Conservation (phyloP, 1,139 yeast species). For the Taphrina confusa region DNA sequence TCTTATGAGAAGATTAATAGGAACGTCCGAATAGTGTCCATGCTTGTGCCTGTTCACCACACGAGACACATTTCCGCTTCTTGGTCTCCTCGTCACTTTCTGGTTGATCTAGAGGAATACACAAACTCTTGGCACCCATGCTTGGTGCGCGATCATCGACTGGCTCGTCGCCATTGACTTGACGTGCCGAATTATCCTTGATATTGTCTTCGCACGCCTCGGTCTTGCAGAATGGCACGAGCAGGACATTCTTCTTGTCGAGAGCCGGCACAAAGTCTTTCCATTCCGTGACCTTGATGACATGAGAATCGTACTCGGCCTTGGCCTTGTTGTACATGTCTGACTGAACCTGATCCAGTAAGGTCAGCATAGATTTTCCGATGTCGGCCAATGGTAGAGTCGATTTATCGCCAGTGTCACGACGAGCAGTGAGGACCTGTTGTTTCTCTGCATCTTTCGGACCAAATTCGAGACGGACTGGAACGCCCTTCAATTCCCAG, state of each 20-base stretch:
- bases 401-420: conserved; percentile 80
- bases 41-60: conserved; percentile 70
- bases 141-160: conserved; percentile 95
- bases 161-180: conserved; percentile 79
- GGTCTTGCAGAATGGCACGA: conserved; percentile 97
- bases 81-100: conserved; percentile 52
- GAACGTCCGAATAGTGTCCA: conserved; percentile 97
- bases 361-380: conserved; percentile 66
- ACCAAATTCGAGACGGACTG: conserved; percentile 90
- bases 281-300: conserved; percentile 79
- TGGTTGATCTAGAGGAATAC: conserved; percentile 86
- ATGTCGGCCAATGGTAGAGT: conserved; percentile 65
- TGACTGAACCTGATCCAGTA: conserved; percentile 76
- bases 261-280: conserved; percentile 89
- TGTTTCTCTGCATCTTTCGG: conserved; percentile 85
- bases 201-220: conserved; percentile 95
- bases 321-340: conserved; percentile 79
- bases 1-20: conserved; percentile 51
- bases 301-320: conserved; percentile 75
- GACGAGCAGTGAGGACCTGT: conserved; percentile 85
- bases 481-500: conserved; percentile 92
- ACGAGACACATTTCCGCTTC: conserved; percentile 80
- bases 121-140: conserved; percentile 98
- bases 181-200: conserved; percentile 84
- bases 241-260: conserved; percentile 83